Evolutionary conservation across 2,329 filamentous ascomycete genomes (phyloP).

Genomic region (Microdochium trichocladiopsis): DNA sequence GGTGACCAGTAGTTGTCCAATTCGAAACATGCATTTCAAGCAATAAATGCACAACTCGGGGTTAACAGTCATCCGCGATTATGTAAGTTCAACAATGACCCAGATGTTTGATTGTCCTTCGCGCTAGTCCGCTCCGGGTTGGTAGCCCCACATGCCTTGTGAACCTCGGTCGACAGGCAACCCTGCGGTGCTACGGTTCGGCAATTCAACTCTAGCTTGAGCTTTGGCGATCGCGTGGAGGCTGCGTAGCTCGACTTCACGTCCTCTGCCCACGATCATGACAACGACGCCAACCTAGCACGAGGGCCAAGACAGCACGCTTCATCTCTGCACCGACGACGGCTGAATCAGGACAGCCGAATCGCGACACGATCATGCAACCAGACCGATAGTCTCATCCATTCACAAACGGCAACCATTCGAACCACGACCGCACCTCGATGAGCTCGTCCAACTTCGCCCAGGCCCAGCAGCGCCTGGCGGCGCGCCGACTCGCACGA

Average conservation of each 20-base stretch:
- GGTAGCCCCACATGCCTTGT: background rate
- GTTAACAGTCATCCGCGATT: no score
- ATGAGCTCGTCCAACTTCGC: conserved; percentile 64
- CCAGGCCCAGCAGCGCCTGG: conserved; percentile 80
- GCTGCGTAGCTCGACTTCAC: background rate
- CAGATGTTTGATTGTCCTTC: no score
- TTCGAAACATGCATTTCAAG: no score
- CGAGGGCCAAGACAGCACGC: background rate
- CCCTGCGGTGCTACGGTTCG: background rate
- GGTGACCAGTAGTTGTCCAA: no score
- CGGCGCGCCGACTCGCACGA: conserved; percentile 70
- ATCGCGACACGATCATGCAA: background rate
- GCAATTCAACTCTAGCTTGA: background rate
- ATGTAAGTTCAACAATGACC: no score
- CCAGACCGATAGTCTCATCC: conserved; percentile 4
- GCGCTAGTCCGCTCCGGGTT: no score
- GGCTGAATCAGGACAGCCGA: background rate
- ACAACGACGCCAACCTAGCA: background rate
- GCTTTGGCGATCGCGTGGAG: background rate
- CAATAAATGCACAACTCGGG: no score
- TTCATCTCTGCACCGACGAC: background rate
- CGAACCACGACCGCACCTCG: conserved; percentile 6
- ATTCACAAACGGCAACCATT: background rate
- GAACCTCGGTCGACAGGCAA: background rate
- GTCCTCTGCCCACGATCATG: background rate